Base-by-base conservation (phyloP, 768 basidiomycete species). In the Pisolithus tinctorius region DNA sequence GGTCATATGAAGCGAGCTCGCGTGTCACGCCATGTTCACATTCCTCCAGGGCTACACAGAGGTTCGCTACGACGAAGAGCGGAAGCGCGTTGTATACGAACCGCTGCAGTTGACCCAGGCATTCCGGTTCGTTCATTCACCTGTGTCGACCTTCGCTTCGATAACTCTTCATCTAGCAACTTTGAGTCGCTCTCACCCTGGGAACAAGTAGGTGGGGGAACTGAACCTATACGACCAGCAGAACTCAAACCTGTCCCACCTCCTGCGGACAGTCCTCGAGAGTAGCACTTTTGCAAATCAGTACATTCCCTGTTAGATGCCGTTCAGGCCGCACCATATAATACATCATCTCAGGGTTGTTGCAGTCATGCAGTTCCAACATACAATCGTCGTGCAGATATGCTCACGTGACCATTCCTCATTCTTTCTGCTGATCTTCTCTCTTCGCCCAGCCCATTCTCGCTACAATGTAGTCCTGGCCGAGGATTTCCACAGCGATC, bases 41-140 rank as follows among this genome's bases (percentile, higher is more conserved):
- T 27, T 53, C 49, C 46, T 17, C 26, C 60, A 96, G 93, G 96
- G 96, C n/a, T 99, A 98, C 70, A 93, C 92, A 8, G 96, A 99
- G 70, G 80, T 98, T 38, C 88, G 96, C 39, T 99, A 98, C 63
- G 94, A 97, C 60, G 96, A 98, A 71, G 93, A 95, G 72, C 82
- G 87, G 61, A 97, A 97, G 71, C 88, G 94, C 37, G 92, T 97
- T 50, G 92, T 96, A 34, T 96, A 97, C 62, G 96, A 99, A 67
- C 96, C 96, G 34, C 76, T 99, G 44, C 96, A 99, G 66, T 78
- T 99, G 52, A 93, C 95, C 2, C 96, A 99, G 65, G 95, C 96
- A 41, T 99, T 95, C 86, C 83, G 93, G 93, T 93, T 60, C 54
- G 76, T 64, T 16, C 43, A 43, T 26, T 45, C 27, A 10, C 49